Conservation (phyloP, 2,329 filamentous ascomycete species). For the Cercospora sp. region DNA sequence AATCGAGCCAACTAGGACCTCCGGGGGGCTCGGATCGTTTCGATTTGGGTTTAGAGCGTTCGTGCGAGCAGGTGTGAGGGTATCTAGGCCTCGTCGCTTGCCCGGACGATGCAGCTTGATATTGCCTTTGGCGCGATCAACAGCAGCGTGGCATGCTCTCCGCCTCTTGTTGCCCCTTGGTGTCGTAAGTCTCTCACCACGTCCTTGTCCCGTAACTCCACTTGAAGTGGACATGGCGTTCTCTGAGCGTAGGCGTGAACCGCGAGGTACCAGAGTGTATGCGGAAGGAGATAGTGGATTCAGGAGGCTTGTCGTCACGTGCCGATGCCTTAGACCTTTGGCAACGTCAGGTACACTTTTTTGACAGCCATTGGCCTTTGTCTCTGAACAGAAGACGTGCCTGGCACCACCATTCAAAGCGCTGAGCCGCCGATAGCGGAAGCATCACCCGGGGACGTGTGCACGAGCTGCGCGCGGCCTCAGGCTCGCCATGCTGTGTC, state of each 20-base stretch:
- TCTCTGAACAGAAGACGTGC: conserved; percentile 10
- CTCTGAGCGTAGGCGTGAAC: conserved; percentile 22
- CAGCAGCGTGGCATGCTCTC: conserved; percentile 48
- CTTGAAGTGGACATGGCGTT: conserved; percentile 27
- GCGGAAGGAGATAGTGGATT: conserved; percentile 10
- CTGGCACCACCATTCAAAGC: not conserved
- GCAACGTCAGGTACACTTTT: conserved; percentile 15
- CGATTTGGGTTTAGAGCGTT: conserved; percentile 45
- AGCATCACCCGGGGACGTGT: not conserved
- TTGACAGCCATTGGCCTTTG: conserved; percentile 9
- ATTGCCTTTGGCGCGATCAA: conserved; percentile 33
- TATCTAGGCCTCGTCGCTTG: conserved; percentile 31
- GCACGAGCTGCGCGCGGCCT: not conserved
- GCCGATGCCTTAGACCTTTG: conserved; percentile 6
- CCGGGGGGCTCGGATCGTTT: conserved; percentile 46
- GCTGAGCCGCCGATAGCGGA: conserved; percentile 10
- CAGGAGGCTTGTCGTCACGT: conserved; percentile 14
- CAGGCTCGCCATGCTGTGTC: not conserved
- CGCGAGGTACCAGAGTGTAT: conserved; percentile 15
- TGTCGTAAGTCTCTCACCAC: conserved; percentile 44
- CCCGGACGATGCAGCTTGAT: conserved; percentile 29
- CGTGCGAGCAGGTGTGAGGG: conserved; percentile 31
- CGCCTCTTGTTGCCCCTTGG: conserved; percentile 45
- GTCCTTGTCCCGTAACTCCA: conserved; percentile 28
- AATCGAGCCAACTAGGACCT: conserved; percentile 47